Conservation (phyloP, 2,329 filamentous ascomycete species). For the Hymenotorrendiella dingleyae region DNA sequence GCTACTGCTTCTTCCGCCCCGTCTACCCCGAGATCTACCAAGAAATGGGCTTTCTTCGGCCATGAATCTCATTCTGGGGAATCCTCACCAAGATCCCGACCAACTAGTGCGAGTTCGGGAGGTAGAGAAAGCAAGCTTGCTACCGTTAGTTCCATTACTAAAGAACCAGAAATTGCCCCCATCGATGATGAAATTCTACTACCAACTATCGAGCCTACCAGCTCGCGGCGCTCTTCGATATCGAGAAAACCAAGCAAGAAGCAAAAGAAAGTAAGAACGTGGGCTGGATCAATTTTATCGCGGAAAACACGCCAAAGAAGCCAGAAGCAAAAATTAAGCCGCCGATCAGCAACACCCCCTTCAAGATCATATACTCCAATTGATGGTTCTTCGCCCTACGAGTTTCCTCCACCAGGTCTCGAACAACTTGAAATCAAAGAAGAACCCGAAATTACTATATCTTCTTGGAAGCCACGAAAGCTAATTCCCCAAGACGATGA, state of each 20-base stretch:
- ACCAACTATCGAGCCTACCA: conserved; percentile 19
- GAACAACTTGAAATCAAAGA: conserved; percentile 9
- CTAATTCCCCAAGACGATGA: conserved; percentile 48
- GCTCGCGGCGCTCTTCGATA: conserved; percentile 24
- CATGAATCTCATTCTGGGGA: conserved; percentile 30
- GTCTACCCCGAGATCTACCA: conserved; percentile 28
- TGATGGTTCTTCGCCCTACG: conserved; percentile 20
- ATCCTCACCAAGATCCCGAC: conserved; percentile 42
- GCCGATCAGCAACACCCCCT: conserved; percentile 40
- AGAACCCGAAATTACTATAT: conserved; percentile 24
- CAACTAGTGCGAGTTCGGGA: conserved; percentile 37
- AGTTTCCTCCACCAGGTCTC: conserved; percentile 15
- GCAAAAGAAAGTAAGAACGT: conserved; percentile 68
- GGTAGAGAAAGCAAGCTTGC: conserved; percentile 23
- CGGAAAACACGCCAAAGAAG: conserved; percentile 41
- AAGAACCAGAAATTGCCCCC: conserved; percentile 7
- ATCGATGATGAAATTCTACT: conserved; percentile 23
- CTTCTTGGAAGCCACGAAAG: conserved; percentile 35
- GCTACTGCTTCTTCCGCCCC: conserved; percentile 26
- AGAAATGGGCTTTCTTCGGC: conserved; percentile 31
- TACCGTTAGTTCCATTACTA: conserved; percentile 8
- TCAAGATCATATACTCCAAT: conserved; percentile 27
- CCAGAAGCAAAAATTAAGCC: conserved; percentile 36
- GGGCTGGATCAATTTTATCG: conserved; percentile 46
- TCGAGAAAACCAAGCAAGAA: conserved; percentile 39